Base-by-base conservation (phyloP, 257 asterid genomes). In the Solanum arcanum region DNA sequence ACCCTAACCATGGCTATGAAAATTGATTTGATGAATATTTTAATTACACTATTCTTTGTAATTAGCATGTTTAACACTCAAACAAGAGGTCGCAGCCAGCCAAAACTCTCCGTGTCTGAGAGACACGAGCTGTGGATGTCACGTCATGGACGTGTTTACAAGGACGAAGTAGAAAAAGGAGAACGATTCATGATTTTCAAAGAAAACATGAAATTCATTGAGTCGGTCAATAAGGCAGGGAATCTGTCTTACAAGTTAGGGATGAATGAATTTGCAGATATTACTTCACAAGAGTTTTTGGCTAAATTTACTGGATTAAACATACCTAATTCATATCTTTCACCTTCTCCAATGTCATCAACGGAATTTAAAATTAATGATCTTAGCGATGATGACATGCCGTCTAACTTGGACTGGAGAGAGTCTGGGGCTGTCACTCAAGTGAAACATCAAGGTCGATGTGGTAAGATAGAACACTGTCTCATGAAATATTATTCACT, bases 211-310 rank as follows among this genome's bases (percentile, higher is more conserved):
- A 86, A 90, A 52, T 87, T 69, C 84, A 88, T 92, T 3, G 91
- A 91, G 21, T 89, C 87, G 11, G 83, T 90, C 78, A 91, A 92
- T 31, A 76, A 70, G 47, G 92, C 56, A 56, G 92, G 89, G 3
- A 83, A 39, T 77, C 29, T 78, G 73, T 82, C 92, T 7, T 89
- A 92, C 88, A 72, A 88, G 86, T 89, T 91, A 13, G 88, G 86
- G 10, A 83, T 89, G 21, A 93, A 92, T 31, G 39, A 88, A 86
- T 92, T 90, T 80, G 91, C 94, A 18, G 95, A 92, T 90, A 37
- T 90, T 66, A 92, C 87, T 0, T 86, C 77, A 3, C 91, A 92
- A 23, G 92, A 93, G 82, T 91, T 92, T 68, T 66, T 83, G 2
- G 64, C 90, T 21, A 87, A 27, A 62, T 87, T 83, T 64, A 86